Conservation (phyloP, 345 rosid species). For the Hevea brasiliensis region DNA sequence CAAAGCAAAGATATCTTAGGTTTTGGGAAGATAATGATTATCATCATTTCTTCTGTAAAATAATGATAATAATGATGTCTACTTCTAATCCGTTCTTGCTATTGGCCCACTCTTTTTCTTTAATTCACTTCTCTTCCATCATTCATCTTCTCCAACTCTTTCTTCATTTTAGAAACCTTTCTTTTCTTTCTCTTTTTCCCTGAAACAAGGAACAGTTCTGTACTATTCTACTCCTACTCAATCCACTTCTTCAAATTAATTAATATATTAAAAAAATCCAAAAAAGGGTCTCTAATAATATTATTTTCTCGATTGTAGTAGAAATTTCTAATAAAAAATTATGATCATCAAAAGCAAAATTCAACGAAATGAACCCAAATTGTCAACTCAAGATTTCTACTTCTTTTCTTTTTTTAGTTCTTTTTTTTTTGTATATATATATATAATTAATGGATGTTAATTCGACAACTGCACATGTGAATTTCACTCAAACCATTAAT, state of each 20-base stretch:
- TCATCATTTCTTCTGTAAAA: background rate
- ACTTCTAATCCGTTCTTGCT: conserved; percentile 4
- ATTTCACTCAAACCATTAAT: too few species aligned
- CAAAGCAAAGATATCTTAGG: conserved; percentile 23
- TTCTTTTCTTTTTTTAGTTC: too few species aligned
- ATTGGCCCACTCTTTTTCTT: background rate
- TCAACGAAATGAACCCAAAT: too few species aligned
- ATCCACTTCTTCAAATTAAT: background rate
- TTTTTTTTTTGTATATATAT: too few species aligned
- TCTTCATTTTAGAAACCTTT: background rate
- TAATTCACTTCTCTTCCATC: conserved; percentile 1
- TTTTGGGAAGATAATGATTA: conserved; percentile 14
- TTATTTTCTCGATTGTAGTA: too few species aligned
- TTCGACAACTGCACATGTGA: too few species aligned
- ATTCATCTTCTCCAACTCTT: conserved; percentile 2
- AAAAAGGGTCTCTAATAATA: too few species aligned
- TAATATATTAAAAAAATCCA: background rate
- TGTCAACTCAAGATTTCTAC: too few species aligned
- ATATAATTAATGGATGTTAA: too few species aligned
- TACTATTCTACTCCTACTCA: conserved; percentile 4
- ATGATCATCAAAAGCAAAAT: too few species aligned
- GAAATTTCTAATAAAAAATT: too few species aligned
- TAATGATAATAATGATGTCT: background rate
- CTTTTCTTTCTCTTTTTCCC: background rate
- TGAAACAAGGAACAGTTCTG: conserved; percentile 7